These are phyloP conservation scores for Beauveria pseudobassiana DNA, from an alignment of 2,329 filamentous ascomycete genomes.

Conservation along the genomic window DNA sequence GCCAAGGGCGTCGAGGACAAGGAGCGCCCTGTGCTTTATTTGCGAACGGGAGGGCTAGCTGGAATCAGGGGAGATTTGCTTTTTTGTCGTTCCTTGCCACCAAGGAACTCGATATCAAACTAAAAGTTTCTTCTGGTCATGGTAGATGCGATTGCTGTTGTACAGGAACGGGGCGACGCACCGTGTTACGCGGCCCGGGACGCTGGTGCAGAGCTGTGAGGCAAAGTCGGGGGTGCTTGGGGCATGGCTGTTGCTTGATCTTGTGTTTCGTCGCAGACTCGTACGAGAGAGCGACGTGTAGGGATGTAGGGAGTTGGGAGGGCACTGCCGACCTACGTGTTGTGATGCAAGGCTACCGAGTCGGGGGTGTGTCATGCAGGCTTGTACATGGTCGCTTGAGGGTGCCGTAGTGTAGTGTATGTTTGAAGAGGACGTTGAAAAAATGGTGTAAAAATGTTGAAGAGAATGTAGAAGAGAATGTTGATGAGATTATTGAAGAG, in stretches of 20 bases:
- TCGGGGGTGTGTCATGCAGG: too few species aligned
- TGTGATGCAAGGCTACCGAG: too few species aligned
- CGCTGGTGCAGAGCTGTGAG: neutral
- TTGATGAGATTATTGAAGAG: neutral
- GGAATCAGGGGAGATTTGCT: neutral
- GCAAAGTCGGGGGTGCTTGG: neutral
- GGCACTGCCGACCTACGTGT: too few species aligned
- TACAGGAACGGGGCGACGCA: neutral
- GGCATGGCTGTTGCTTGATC: neutral
- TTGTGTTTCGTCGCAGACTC: neutral
- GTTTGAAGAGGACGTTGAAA: too few species aligned
- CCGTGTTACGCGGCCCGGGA: neutral
- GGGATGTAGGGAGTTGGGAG: too few species aligned
- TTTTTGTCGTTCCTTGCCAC: too few species aligned
- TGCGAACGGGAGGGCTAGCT: conserved; percentile 1
- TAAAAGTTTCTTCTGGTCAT: neutral
- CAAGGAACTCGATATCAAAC: neutral
- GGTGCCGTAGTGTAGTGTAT: too few species aligned
- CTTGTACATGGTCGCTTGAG: too few species aligned
- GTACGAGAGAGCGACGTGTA: neutral
- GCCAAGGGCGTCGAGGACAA: neutral
- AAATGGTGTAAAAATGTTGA: neutral
- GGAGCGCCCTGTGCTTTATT: conserved; percentile 2
- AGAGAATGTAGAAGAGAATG: neutral
- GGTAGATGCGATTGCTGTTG: neutral